Base-by-base conservation (phyloP, 2,329 filamentous ascomycete genomes). In the Ramichloridium luteum region DNA sequence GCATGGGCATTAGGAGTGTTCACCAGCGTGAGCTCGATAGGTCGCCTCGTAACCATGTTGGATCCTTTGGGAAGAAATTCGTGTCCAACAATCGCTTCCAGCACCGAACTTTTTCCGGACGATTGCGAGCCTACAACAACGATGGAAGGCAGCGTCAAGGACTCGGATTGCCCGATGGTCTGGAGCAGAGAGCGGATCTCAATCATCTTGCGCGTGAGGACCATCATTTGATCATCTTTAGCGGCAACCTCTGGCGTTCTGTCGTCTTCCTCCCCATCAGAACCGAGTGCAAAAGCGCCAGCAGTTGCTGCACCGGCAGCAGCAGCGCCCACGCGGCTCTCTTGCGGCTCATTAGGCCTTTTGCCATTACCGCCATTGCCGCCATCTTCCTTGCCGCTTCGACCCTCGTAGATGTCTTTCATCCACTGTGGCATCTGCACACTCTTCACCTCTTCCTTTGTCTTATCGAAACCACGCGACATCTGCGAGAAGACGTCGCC, bases 41-140 rank as follows among this genome's bases (percentile, higher is more conserved):
- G 90, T 37, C 90, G 70, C 25, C 92, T 72, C 6, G 90, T 98
- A 30, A 98, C 90, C 90, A 98, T 98, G 51, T 98, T 98, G 25
- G 78, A 77, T n/a, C 90, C 90, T 58, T 98, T 98, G 4, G 90
- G 92, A 27, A 98, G 62, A 46, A 98, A 98, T 49, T 98, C 90
- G 51, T 98, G 90, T 4, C 90, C 92, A 33, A 98, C 92, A 39
- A 98, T 93, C 13, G 90, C 83, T 57, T 98, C 90, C 28, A 98
- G 58, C 2, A 98, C 90, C 1, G 90, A 98, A 51, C 88, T 96
- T 63, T 98, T 98, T 25, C 90, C 90, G 0, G 90, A 96, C 0
- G 90, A 98, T 55, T 98, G 90, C 2, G 90, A 98, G 14, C 90
- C 90, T 46, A 98, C 94, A 22, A 98, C 90, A n/a, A 98, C 90